Evolutionary conservation across 1,284 basidiomycete species (phyloP).

Genomic region (Ceratobasidium papillatum): DNA sequence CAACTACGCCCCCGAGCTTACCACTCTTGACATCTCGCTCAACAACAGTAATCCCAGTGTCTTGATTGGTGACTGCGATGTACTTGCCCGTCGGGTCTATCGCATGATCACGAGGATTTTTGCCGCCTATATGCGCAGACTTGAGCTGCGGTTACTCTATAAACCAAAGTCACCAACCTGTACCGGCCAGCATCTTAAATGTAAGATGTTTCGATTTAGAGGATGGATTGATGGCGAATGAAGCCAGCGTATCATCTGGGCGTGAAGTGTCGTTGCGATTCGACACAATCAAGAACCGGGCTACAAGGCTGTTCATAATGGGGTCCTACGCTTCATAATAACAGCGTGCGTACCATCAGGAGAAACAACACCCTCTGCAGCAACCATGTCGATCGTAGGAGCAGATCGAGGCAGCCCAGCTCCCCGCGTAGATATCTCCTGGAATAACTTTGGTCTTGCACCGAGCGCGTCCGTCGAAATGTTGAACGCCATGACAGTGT

Average conservation of each 20-base stretch:
- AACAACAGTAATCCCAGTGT: conserved; percentile 7
- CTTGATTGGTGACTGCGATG: conserved; percentile 18
- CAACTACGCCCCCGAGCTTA: not conserved
- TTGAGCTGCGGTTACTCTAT: not conserved
- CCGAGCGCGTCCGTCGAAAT: conserved; percentile 2
- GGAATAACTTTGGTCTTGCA: conserved; percentile 12
- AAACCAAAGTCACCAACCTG: not conserved
- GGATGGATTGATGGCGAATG: conserved; percentile 9
- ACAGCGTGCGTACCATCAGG: not conserved
- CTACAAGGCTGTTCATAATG: not conserved
- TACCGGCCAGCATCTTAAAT: not conserved
- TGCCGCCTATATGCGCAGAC: conserved; percentile 16
- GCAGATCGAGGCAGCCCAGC: conserved; percentile 2
- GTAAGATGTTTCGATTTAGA: not conserved
- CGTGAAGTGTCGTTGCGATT: conserved; percentile 18
- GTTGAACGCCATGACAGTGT: conserved; percentile 21
- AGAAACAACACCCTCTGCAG: conserved; percentile 17
- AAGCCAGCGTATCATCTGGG: conserved; percentile 19
- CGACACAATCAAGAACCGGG: conserved; percentile 18
- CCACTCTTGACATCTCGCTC: conserved; percentile 8
- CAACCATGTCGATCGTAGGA: no score
- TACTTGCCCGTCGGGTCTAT: conserved; percentile 31
- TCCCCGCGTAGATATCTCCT: conserved; percentile 3
- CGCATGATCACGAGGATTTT: conserved; percentile 29
- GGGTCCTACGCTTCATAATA: not conserved